These are phyloP conservation scores for Cyanodermella asteris DNA, from an alignment of 2,329 filamentous ascomycete genomes.

Conservation along the genomic window DNA sequence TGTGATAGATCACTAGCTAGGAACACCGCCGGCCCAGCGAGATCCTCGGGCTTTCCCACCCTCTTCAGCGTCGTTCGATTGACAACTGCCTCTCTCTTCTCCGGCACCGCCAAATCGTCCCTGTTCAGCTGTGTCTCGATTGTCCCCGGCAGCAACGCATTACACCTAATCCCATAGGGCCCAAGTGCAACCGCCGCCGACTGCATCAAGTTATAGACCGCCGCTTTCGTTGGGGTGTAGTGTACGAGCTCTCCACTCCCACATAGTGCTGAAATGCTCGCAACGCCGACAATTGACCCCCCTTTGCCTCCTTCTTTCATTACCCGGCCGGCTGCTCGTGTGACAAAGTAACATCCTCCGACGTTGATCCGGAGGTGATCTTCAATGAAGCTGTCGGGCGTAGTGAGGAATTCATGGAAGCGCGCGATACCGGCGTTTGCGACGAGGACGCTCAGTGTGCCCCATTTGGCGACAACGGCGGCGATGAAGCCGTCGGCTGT, in stretches of 20 bases:
- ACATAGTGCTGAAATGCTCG: conserved; percentile 19
- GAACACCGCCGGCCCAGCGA: conserved; percentile 71
- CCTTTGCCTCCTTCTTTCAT: conserved; percentile 52
- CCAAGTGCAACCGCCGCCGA: conserved; percentile 61
- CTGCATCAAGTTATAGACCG: conserved; percentile 62
- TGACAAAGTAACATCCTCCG: conserved; percentile 68
- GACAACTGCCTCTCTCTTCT: conserved; percentile 60
- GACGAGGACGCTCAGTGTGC: conserved; percentile 53
- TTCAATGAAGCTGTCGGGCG: no score
- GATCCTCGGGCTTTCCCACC: conserved; percentile 48
- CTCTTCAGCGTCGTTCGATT: conserved; percentile 57
- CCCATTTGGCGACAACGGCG: conserved; percentile 33
- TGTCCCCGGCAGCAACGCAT: conserved; percentile 64
- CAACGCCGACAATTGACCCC: conserved; percentile 45
- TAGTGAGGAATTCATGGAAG: conserved; percentile 59
- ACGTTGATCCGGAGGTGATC: conserved; percentile 55
- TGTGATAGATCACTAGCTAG: conserved; percentile 41
- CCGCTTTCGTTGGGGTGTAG: conserved; percentile 78
- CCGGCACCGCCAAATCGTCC: conserved; percentile 50
- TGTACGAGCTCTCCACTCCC: conserved; percentile 62
- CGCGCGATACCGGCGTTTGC: conserved; percentile 77
- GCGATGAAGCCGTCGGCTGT: conserved; percentile 48
- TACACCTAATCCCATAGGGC: conserved; percentile 55
- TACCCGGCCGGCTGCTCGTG: conserved; percentile 65
- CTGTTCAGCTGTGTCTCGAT: conserved; percentile 72